Conservation (phyloP, 73 alveolate genomes). For the Diophrys sp. region DNA sequence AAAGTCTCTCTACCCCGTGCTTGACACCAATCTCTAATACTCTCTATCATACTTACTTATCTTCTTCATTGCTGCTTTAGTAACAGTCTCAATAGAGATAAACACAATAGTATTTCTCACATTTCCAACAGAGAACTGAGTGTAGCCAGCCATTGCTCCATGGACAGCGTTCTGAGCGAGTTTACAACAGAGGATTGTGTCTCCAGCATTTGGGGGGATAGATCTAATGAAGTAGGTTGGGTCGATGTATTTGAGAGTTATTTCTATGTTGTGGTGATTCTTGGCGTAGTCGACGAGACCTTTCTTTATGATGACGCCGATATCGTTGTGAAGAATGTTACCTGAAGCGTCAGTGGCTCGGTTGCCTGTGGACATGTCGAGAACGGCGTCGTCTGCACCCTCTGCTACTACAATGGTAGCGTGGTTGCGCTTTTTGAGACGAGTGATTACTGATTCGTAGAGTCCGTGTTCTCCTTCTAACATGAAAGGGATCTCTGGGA, state of each 20-base stretch:
- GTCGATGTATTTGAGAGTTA: slow-evolving; percentile 90
- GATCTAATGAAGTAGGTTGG: slow-evolving; percentile 99
- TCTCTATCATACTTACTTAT: slow-evolving; percentile 56
- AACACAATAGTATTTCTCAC: slow-evolving; percentile 74
- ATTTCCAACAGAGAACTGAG: slow-evolving; percentile 85
- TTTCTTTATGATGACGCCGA: slow-evolving; percentile 85
- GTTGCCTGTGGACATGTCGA: slow-evolving; percentile 56
- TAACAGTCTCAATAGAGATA: slow-evolving; percentile 50
- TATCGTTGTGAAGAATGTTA: slow-evolving; percentile 71
- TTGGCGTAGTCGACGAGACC: slow-evolving; percentile 69
- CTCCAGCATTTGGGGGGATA: slow-evolving; percentile 96
- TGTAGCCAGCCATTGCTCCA: slow-evolving; percentile 92
- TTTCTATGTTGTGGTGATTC: slow-evolving; percentile 58
- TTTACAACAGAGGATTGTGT: slow-evolving; percentile 91
- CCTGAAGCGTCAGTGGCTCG: slow-evolving; percentile 79
- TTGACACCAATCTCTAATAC: slow-evolving; percentile 73
- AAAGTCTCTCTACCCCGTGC: slow-evolving; percentile 66
- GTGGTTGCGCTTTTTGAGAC: slow-evolving; percentile 71
- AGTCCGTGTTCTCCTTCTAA: slow-evolving; percentile 87
- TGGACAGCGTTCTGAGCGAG: slow-evolving; percentile 94
- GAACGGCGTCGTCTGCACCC: slow-evolving; percentile 77
- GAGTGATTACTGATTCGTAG: slow-evolving; percentile 47
- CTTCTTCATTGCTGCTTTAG: slow-evolving; percentile 49
- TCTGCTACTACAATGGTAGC: slow-evolving; percentile 79
- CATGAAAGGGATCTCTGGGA: slow-evolving; percentile 97